These are phyloP conservation scores for Tieghemiomyces parasiticus DNA, from an alignment of 192 early-diverging fungal species.

Conservation along the genomic window DNA sequence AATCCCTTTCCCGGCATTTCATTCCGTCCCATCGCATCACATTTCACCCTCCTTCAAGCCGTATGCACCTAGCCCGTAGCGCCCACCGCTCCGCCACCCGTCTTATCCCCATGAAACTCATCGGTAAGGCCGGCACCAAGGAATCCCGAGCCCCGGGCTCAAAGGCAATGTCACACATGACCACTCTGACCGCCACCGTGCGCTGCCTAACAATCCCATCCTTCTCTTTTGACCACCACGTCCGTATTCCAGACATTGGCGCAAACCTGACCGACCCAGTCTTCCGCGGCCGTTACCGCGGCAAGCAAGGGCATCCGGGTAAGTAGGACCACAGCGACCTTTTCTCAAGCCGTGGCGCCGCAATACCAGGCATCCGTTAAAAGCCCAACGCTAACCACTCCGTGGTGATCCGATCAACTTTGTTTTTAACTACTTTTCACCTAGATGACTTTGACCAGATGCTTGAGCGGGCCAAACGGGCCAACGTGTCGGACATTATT, in stretches of 20 bases:
- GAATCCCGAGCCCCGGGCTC: not conserved
- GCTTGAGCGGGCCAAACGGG: constrained; percentile 42
- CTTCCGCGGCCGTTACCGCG: constrained; percentile 70
- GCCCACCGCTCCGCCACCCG: too few relatives aligned
- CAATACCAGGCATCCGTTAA: not conserved
- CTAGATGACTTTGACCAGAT: constrained; percentile 50
- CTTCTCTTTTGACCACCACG: too few relatives aligned
- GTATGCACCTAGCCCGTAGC: too few relatives aligned
- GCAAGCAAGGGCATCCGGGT: constrained; percentile 55
- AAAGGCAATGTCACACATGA: not conserved
- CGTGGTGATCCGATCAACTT: not conserved
- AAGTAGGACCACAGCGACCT: constrained; percentile 2
- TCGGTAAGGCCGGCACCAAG: not conserved
- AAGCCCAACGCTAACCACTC: not conserved
- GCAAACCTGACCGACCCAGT: constrained; percentile 79
- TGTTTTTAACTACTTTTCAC: not conserved
- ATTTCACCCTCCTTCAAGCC: too few relatives aligned
- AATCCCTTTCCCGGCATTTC: too few relatives aligned
- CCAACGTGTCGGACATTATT: constrained; percentile 63
- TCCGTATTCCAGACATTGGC: constrained; percentile 85
- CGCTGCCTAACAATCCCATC: too few relatives aligned
- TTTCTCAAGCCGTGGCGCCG: not conserved
- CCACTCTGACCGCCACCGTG: too few relatives aligned
- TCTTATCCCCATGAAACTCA: not conserved
- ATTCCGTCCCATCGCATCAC: too few relatives aligned